These are phyloP conservation scores for Hymenoscyphus fructigenus DNA, from an alignment of 2,329 filamentous ascomycete species.

Conservation along the genomic window DNA sequence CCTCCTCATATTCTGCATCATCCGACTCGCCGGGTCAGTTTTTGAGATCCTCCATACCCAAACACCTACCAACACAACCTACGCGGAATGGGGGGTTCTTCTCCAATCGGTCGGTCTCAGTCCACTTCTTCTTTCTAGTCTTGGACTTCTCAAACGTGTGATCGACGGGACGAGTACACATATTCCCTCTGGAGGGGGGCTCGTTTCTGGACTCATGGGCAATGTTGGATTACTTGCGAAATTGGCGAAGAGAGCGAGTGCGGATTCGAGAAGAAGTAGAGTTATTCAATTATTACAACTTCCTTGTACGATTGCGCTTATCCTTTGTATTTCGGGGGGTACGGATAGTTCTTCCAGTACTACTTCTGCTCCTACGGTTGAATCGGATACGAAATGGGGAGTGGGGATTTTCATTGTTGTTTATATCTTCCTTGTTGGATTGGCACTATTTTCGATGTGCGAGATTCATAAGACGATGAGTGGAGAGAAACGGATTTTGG, in stretches of 20 bases:
- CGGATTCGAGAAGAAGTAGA: conserved; percentile 30
- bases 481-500: conserved; percentile 35
- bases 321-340: conserved; percentile 36
- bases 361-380: conserved; percentile 20
- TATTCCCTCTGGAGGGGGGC: conserved; percentile 16
- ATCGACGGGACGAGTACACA: conserved; percentile 18
- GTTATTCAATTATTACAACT: conserved; percentile 32
- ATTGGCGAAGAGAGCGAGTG: conserved; percentile 22
- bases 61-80: conserved; percentile 29
- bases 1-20: conserved; percentile 36
- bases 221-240: conserved; percentile 21
- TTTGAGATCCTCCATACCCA: conserved; percentile 33
- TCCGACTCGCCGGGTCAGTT: conserved; percentile 35
- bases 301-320: conserved; percentile 31
- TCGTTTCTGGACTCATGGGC: conserved; percentile 1
- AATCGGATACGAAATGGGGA: conserved; percentile 28
- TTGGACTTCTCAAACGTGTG: conserved; percentile 32
- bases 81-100: conserved; percentile 34
- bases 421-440: conserved; percentile 27
- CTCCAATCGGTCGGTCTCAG: conserved; percentile 32
- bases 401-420: conserved; percentile 34
- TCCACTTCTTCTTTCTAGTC: conserved; percentile 30
- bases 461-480: conserved; percentile 28
- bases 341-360: conserved; percentile 20
- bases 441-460: conserved; percentile 28